phyloP scores from a whole-genome alignment of 306 rosid genomes.

The Spatholobus suberectus region DNA sequence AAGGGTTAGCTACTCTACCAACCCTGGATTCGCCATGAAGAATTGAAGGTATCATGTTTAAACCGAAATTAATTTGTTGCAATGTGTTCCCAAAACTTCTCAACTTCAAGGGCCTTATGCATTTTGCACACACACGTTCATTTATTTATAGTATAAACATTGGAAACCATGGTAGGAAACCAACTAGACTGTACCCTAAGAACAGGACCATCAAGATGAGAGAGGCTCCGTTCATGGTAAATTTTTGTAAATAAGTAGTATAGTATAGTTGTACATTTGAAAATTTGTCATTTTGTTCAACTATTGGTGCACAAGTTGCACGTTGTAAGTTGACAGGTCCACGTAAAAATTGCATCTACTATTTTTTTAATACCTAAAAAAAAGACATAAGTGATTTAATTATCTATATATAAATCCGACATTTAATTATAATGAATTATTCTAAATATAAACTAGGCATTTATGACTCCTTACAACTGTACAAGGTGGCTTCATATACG shows the following conservation, averaged over 20 bases:
- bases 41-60: background rate
- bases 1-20: background rate
- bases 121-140: background rate
- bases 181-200: background rate
- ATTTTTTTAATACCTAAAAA: background rate
- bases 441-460: background rate
- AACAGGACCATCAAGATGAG: background rate
- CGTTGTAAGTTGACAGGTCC: background rate
- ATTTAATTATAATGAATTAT: background rate
- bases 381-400: background rate
- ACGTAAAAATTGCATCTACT: background rate
- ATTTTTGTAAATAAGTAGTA: background rate
- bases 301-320: background rate
- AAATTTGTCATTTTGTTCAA: background rate
- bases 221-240: background rate
- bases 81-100: background rate
- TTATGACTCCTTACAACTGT: background rate
- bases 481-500: no score
- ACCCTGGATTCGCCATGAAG: background rate
- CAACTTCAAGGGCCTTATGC: background rate
- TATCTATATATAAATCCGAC: background rate
- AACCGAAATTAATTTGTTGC: background rate
- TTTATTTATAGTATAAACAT: background rate
- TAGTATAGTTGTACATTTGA: conserved; percentile 2
- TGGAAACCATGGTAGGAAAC: background rate